A percentile compares a stretch with the other conserved stretches of the same genome.
These are phyloP conservation scores for Circinella umbellata DNA, from an alignment of 371 early-diverging fungal genomes.

Conservation along the genomic window DNA sequence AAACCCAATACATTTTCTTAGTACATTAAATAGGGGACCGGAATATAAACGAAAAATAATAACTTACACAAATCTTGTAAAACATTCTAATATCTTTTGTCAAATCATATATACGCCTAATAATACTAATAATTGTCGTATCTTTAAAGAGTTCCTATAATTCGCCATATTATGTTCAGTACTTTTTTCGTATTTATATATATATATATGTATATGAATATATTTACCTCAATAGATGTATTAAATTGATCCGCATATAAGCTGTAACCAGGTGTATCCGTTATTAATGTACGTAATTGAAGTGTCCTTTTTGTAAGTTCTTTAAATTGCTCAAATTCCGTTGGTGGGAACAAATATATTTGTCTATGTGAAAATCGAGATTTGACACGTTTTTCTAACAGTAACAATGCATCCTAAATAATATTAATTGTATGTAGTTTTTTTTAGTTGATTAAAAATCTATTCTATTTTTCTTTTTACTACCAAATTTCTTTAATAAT, in stretches of 20 bases:
- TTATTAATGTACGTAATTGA: constrained; percentile 22
- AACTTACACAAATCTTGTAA: constrained; percentile 66
- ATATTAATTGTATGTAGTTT: background rate
- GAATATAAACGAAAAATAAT: constrained; percentile 4
- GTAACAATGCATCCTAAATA: constrained; percentile 77
- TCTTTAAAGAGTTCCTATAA: constrained; percentile 53
- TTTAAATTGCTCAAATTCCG: constrained; percentile 61
- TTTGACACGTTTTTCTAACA: constrained; percentile 93
- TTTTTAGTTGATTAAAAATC: background rate
- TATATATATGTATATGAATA: background rate
- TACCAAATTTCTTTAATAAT: background rate
- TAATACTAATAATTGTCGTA: constrained; percentile 46
- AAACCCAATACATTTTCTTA: too few species aligned
- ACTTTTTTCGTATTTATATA: background rate
- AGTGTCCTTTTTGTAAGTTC: constrained; percentile 59
- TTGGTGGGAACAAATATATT: constrained; percentile 69
- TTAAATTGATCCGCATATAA: constrained; percentile 35
- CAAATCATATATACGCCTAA: constrained; percentile 64
- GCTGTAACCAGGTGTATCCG: constrained; percentile 16
- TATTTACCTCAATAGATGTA: constrained; percentile 29
- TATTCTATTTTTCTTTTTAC: background rate
- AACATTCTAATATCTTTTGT: constrained; percentile 66
- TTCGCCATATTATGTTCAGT: background rate
- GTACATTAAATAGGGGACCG: background rate
- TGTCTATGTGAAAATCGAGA: constrained; percentile 92